phyloP scores from a whole-genome alignment of 768 basidiomycete species.

The Cyclocybe aegerita region DNA sequence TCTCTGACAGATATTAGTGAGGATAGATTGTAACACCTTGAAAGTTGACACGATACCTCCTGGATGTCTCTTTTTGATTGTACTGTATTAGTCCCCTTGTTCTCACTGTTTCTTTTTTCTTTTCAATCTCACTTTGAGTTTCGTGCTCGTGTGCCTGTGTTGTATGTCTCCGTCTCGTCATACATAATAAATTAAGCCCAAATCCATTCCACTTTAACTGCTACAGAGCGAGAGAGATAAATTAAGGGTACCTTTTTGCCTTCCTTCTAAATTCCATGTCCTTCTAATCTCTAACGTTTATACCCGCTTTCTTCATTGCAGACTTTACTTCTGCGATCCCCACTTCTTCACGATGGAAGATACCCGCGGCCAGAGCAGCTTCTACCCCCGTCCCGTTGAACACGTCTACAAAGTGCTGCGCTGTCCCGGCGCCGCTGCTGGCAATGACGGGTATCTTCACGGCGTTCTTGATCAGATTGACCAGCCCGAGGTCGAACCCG shows the following conservation, averaged over 20 bases:
- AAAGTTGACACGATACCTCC: slow-evolving; percentile 6
- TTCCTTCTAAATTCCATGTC: slow-evolving; percentile 22
- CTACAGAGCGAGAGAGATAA: slow-evolving; percentile 1
- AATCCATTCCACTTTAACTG: slow-evolving; percentile 1
- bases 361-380: slow-evolving; percentile 94
- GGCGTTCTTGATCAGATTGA: slow-evolving; percentile 68
- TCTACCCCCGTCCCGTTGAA: slow-evolving; percentile 81
- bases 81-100: slow-evolving; percentile 3
- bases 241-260: not conserved
- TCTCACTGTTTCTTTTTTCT: slow-evolving; percentile 1
- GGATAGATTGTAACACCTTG: not conserved
- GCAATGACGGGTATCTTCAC: slow-evolving; percentile 94
- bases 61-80: slow-evolving; percentile 9
- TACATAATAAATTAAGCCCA: not conserved
- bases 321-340: slow-evolving; percentile 79
- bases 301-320: slow-evolving; percentile 40
- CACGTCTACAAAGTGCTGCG: slow-evolving; percentile 84
- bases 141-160: not conserved
- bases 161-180: slow-evolving; percentile 8
- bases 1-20: not conserved
- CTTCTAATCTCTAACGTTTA: slow-evolving; percentile 42
- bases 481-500: slow-evolving; percentile 87
- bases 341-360: slow-evolving; percentile 93
- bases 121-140: slow-evolving; percentile 2
- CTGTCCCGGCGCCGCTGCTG: slow-evolving; percentile 87